phyloP scores from a whole-genome alignment of 2,329 filamentous ascomycete genomes.

The Botrytis cinerea region DNA sequence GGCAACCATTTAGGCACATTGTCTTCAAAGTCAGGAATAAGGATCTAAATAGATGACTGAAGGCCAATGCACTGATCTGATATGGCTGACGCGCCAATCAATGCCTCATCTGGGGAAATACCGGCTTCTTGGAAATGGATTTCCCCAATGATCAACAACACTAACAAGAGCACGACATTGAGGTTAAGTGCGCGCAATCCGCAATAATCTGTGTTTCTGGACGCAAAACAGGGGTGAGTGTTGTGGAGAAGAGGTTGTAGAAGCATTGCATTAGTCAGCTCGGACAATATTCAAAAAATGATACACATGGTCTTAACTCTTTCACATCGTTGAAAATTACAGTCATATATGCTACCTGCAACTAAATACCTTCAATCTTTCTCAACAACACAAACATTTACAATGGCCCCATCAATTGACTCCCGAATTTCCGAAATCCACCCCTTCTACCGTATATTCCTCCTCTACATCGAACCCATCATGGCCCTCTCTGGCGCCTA shows the following conservation, averaged over 20 bases:
- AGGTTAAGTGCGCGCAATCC: slow-evolving; percentile 3
- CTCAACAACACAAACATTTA: background rate
- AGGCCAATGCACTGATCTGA: background rate
- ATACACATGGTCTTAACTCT: background rate
- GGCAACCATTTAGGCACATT: background rate
- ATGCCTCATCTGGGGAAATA: background rate
- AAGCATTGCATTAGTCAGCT: background rate
- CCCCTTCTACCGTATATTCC: background rate
- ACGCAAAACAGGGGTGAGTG: background rate
- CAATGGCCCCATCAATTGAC: background rate
- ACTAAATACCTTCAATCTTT: background rate
- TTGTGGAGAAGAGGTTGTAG: background rate
- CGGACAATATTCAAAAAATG: background rate
- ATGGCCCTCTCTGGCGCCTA: background rate
- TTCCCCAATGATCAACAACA: background rate
- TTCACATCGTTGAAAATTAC: background rate
- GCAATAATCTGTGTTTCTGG: background rate
- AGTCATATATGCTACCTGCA: background rate
- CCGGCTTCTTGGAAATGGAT: background rate
- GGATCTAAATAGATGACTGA: background rate
- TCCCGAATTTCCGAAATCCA: background rate
- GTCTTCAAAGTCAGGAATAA: background rate
- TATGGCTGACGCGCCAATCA: background rate
- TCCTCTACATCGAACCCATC: slow-evolving; percentile 8
- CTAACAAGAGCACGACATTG: background rate